Evolutionary conservation across 768 basidiomycete genomes (phyloP).

Genomic region (Mycena olivaceomarginata): DNA sequence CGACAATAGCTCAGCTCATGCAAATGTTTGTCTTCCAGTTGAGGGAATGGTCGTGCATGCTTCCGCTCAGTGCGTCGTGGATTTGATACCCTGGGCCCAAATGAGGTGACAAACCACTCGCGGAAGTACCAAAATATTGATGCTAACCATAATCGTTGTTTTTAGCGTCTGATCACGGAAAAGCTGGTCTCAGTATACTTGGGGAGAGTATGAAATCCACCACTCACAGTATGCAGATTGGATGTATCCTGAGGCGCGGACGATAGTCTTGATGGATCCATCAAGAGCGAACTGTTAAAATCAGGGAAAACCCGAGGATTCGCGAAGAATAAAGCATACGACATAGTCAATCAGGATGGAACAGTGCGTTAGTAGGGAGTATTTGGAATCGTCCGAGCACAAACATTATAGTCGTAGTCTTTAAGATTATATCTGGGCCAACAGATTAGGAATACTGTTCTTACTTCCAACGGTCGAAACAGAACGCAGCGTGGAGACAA

Average conservation of each 20-base stretch:
- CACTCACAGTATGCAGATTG: conserved; percentile 67
- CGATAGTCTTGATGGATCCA: conserved; percentile 71
- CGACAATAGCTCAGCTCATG: not conserved
- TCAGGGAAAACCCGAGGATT: too few species aligned
- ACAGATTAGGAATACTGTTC: not conserved
- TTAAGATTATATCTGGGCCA: not conserved
- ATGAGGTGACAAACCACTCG: not conserved
- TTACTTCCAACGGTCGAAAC: conserved; percentile 47
- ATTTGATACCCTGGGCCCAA: conserved; percentile 39
- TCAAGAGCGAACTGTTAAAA: conserved; percentile 67
- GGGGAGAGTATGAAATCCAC: not conserved
- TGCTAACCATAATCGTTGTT: conserved; percentile 63
- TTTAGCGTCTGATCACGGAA: conserved; percentile 53
- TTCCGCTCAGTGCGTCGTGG: conserved; percentile 56
- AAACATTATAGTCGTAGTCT: conserved; percentile 44
- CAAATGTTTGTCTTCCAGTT: conserved; percentile 62
- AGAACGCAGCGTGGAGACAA: conserved; percentile 46
- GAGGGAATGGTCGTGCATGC: conserved; percentile 74
- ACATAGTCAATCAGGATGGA: too few species aligned
- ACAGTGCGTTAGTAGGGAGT: too few species aligned
- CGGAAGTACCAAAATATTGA: not conserved
- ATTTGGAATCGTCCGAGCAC: too few species aligned
- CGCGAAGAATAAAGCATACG: too few species aligned
- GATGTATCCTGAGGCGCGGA: conserved; percentile 75
- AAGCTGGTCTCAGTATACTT: not conserved